Evolutionary conservation across 2,329 filamentous ascomycete species (phyloP), one percentile per base, ranked within the genome.

Genomic region (Paraconiothyrium brasiliense): DNA sequence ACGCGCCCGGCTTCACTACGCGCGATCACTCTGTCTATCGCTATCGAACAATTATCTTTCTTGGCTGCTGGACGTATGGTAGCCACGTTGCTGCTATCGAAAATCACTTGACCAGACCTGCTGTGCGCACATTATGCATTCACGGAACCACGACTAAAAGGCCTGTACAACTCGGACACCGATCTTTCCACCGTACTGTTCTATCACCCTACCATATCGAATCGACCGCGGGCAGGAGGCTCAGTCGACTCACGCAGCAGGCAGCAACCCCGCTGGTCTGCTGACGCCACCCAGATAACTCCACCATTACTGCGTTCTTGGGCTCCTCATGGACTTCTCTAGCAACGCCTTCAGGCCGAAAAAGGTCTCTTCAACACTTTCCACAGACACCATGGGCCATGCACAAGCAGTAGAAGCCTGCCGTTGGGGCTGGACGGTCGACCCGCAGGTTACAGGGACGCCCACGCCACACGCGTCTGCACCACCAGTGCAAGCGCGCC

Each of bases 341-440:
- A 73, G 63, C 54, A 68, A 62, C 61, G 70, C 66, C 39, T 76
- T 76, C 58, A 66, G 62, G 14, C 34, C 57, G 37, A 60, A 61
- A 34, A 57, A 57, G 20, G 27, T 65, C 3, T 57, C 44, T 30
- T 57, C 67, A 14, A 69, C 69, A 54, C 62, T 76, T 35, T 77
- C 75, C 32, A 60, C 68, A 46, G 74, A 76, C 57, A 73, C 70
- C 9, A 76, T 77, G 67, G 70, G 71, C 44, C 74, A 77, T 52
- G 64, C 73, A 22, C 71, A 76, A 47, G 57, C 74, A 24, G 71
- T 77, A 7, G 74, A 75, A 68, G 67, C 73, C 20, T 76, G 73
- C 62, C 70, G 72, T 54, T 77, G 74, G 68, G 74, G 75, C 2
- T 77, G 75, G 75, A 67, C 69, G 16, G 71, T 69, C 34, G 69